A percentile compares a stretch with the other conserved stretches of the same genome.
Evolutionary conservation across 2,329 filamentous ascomycete genomes (phyloP).

Genomic region (Nemania sp.): DNA sequence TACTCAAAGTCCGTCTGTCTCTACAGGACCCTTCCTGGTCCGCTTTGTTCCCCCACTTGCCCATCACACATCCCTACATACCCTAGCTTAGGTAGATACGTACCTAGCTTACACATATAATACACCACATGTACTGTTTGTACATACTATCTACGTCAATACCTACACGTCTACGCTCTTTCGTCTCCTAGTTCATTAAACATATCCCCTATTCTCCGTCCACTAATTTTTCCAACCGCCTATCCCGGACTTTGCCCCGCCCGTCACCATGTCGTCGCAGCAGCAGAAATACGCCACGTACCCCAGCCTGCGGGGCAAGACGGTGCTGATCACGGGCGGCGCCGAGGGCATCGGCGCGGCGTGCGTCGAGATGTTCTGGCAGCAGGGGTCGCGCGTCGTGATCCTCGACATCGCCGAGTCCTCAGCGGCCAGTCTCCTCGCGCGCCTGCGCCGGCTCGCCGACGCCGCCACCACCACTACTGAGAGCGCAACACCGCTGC

Average conservation of each 20-base stretch:
- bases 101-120: no score
- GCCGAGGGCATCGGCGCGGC: slow-evolving; percentile 52
- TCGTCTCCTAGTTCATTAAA: no score
- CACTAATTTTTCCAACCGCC: no score
- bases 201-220: no score
- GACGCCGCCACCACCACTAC: background rate
- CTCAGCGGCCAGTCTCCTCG: slow-evolving; percentile 39
- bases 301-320: slow-evolving; percentile 46
- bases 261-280: slow-evolving; percentile 8
- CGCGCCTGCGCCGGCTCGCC: slow-evolving; percentile 29
- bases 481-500: slow-evolving; percentile 25
- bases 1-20: no score
- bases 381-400: slow-evolving; percentile 49
- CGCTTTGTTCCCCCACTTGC: no score
- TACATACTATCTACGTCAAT: no score
- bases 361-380: slow-evolving; percentile 48
- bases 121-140: no score
- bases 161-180: no score
- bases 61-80: no score
- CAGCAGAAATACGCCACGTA: slow-evolving; percentile 42
- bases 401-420: slow-evolving; percentile 47
- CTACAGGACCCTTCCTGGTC: no score
- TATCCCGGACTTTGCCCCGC: background rate
- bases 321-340: slow-evolving; percentile 50
- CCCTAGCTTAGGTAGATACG: no score